Evolutionary conservation across 2,329 filamentous ascomycete species (phyloP).

Genomic region (Monosporascus sp.): DNA sequence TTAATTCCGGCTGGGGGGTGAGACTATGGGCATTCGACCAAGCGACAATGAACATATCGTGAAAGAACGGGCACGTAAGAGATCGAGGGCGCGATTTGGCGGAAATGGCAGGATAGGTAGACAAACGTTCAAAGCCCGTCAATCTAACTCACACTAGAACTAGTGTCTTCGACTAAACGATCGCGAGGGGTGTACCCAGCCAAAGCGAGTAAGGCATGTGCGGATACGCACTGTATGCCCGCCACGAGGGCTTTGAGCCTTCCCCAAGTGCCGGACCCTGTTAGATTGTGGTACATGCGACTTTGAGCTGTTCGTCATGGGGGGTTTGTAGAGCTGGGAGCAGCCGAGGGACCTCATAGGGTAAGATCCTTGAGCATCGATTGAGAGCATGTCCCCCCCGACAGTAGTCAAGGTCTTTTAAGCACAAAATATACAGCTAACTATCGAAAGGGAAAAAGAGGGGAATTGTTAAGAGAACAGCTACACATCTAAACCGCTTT

Average conservation of each 20-base stretch:
- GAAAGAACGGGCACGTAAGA: neutral
- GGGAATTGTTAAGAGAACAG: too few relatives aligned
- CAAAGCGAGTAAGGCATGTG: neutral
- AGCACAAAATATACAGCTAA: too few relatives aligned
- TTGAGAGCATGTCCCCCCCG: too few relatives aligned
- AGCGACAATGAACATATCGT: too few relatives aligned
- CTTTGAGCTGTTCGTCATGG: neutral
- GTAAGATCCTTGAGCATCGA: too few relatives aligned
- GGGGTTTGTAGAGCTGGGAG: neutral
- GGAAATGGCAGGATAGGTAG: neutral
- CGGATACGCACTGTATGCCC: neutral
- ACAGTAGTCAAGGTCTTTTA: too few relatives aligned
- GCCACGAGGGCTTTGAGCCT: neutral
- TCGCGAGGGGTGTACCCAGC: neutral
- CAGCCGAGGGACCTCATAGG: neutral
- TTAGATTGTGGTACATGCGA: neutral
- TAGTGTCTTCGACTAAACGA: neutral
- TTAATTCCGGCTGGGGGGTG: neutral
- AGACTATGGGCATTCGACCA: neutral
- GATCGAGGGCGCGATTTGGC: neutral
- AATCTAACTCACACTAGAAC: neutral
- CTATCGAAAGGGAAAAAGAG: too few relatives aligned
- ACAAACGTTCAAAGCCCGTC: neutral
- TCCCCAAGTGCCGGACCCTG: neutral
- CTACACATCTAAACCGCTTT: too few relatives aligned